phyloP scores from a whole-genome alignment of 1,284 basidiomycete species.

The Takashimella koratensis region DNA sequence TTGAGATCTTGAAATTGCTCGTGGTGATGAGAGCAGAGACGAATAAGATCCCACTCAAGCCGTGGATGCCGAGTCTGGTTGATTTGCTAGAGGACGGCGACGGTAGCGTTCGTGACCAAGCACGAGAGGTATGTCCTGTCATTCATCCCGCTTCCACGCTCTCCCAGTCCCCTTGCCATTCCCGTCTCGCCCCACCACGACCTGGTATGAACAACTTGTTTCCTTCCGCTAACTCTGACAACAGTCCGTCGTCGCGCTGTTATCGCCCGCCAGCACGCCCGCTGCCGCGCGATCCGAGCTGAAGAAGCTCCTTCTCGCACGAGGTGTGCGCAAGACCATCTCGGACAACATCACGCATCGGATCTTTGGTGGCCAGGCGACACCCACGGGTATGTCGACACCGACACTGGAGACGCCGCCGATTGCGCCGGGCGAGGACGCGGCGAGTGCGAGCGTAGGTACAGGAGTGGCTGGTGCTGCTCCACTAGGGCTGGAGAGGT shows the following conservation, averaged over 20 bases:
- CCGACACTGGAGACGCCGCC: constrained; percentile 46
- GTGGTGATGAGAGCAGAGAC: constrained; percentile 65
- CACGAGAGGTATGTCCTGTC: constrained; percentile 53
- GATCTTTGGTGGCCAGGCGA: constrained; percentile 37
- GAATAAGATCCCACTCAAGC: constrained; percentile 72
- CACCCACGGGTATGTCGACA: background rate
- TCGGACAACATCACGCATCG: constrained; percentile 51
- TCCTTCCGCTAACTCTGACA: background rate
- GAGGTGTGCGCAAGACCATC: constrained; percentile 80
- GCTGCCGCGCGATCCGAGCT: constrained; percentile 85
- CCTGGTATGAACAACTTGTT: too few relatives aligned
- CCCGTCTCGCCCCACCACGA: too few relatives aligned
- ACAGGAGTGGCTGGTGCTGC: constrained; percentile 17
- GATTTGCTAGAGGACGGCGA: constrained; percentile 86
- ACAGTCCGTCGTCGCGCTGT: constrained; percentile 74
- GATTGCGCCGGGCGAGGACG: constrained; percentile 51
- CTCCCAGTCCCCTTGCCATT: background rate
- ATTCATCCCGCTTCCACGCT: background rate
- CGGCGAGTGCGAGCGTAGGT: constrained; percentile 59
- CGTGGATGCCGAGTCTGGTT: constrained; percentile 76
- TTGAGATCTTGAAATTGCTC: constrained; percentile 43
- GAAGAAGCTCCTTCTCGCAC: constrained; percentile 83
- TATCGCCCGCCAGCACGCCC: constrained; percentile 72
- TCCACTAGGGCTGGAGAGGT: too few relatives aligned
- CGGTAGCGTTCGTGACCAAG: constrained; percentile 78